Evolutionary conservation across 2,329 filamentous ascomycete species (phyloP).

Genomic region (Ilyonectria sp.): DNA sequence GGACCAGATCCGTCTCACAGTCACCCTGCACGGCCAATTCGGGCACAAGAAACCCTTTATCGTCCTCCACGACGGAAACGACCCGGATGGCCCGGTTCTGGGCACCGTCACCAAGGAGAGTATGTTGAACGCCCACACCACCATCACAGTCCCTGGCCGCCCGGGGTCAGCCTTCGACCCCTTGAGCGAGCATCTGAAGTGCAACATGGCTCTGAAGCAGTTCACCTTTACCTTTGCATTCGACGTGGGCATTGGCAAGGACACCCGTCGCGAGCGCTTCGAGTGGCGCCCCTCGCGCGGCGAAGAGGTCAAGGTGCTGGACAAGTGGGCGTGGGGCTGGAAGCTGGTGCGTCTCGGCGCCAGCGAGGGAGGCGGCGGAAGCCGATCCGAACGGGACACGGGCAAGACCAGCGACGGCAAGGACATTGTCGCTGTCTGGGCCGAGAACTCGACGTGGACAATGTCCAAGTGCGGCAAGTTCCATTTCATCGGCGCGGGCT

Average conservation of each 20-base stretch:
- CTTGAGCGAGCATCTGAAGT: background rate
- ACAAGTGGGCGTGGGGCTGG: constrained; percentile 49
- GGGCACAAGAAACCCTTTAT: constrained; percentile 19
- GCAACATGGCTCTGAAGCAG: background rate
- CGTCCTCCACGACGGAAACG: constrained; percentile 18
- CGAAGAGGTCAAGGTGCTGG: constrained; percentile 25
- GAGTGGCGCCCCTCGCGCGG: constrained; percentile 32
- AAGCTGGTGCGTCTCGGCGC: constrained; percentile 50
- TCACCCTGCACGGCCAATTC: background rate
- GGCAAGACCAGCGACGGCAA: constrained; percentile 52
- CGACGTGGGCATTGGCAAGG: constrained; percentile 9
- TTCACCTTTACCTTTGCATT: constrained; percentile 21
- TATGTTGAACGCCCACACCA: constrained; percentile 16
- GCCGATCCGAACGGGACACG: constrained; percentile 4
- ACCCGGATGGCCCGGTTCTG: constrained; percentile 12
- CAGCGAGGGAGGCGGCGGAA: background rate
- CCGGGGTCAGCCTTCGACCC: background rate
- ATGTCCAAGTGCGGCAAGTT: constrained; percentile 53
- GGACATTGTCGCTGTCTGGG: constrained; percentile 60
- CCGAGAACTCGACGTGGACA: constrained; percentile 29
- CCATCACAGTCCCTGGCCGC: constrained; percentile 22
- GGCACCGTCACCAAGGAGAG: constrained; percentile 22
- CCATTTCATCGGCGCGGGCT: constrained; percentile 57
- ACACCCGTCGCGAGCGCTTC: constrained; percentile 2
- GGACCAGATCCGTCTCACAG: background rate